Conservation (phyloP, 2,329 filamentous ascomycete species). For the Trichoderma koningii region DNA sequence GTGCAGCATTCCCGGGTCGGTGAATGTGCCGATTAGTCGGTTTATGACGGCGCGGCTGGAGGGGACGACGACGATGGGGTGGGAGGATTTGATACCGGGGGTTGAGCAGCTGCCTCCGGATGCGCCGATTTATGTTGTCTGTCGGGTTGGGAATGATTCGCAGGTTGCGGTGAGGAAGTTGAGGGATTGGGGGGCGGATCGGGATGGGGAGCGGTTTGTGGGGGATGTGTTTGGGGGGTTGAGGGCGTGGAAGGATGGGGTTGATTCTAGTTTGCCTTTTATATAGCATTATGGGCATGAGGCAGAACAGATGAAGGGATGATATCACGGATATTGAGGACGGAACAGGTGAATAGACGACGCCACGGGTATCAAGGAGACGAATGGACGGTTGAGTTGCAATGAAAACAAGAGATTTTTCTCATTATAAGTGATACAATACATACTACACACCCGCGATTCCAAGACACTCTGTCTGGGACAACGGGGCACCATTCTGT, state of each 20-base stretch:
- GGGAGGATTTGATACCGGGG: constrained; percentile 43
- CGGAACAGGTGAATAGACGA: too few species aligned
- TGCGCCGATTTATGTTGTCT: constrained; percentile 69
- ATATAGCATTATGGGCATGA: constrained; percentile 39
- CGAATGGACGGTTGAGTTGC: neutral
- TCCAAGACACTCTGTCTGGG: constrained; percentile 23
- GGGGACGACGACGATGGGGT: constrained; percentile 23
- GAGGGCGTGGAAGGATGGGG: constrained; percentile 68
- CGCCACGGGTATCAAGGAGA: neutral
- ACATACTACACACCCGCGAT: constrained; percentile 25
- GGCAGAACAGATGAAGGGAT: too few species aligned
- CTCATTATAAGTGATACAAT: constrained; percentile 34
- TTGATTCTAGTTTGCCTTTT: constrained; percentile 62
- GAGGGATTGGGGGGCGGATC: constrained; percentile 60
- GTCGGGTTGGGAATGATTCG: constrained; percentile 76
- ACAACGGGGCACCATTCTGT: neutral
- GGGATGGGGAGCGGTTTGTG: constrained; percentile 58
- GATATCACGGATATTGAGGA: neutral
- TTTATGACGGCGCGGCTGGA: constrained; percentile 60
- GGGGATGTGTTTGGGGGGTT: constrained; percentile 73
- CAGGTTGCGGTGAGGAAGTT: constrained; percentile 68
- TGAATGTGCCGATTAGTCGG: constrained; percentile 64
- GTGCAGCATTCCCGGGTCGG: constrained; percentile 70
- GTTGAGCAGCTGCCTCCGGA: constrained; percentile 39
- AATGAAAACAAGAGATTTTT: constrained; percentile 34